Base-by-base conservation (phyloP, 768 basidiomycete species). In the Ramaria sp. region DNA sequence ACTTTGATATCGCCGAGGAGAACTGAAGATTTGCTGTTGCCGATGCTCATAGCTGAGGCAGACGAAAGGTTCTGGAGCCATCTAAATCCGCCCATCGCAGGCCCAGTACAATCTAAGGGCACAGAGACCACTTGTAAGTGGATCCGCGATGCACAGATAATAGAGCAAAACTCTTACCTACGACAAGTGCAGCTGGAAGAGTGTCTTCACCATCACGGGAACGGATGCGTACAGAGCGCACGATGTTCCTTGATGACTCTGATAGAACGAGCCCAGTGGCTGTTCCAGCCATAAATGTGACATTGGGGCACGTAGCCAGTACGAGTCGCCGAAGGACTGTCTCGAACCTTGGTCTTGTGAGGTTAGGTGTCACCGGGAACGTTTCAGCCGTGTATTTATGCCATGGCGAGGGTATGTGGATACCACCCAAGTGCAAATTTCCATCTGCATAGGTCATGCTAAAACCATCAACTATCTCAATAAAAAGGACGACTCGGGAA, bases 311-410 rank as follows among this genome's bases (percentile, higher is more conserved):
- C 20, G 59, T 57, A 12, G 58, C 58, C 15, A 62, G 15, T 16
- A 68, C 58, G 1, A 68, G 60, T 12, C 67, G 63, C 24, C 65
- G 60, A 13, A 70, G 49, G 4, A 68, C 58, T 3, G 66, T 68
- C 56, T 70, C 69, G 28, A 65, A 58, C 24, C 59, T 59, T 15
- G 60, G 58, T 15, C 68, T 61, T 25, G 58, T 62, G 16, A 59
- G 48, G 52, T 60, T 36, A 65, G 47, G 3, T 58, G 63, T 22
- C 62, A 56, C 13, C 62, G 61, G 18, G 62, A 54, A 1, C 41
- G 55, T 56, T 18, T 53, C 56, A 44, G 53, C 57, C 20, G 59
- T 32, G 32, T 60, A 34, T 22, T 55, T 30, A 27, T 30, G 48
- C 22, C 9, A 28, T 32, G 27, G 48, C 10, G 48, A 3, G 5